Evolutionary conservation across 2,329 filamentous ascomycete genomes (phyloP), one percentile per base, ranked within the genome.

Genomic region (Dryadomyces sulphureus): DNA sequence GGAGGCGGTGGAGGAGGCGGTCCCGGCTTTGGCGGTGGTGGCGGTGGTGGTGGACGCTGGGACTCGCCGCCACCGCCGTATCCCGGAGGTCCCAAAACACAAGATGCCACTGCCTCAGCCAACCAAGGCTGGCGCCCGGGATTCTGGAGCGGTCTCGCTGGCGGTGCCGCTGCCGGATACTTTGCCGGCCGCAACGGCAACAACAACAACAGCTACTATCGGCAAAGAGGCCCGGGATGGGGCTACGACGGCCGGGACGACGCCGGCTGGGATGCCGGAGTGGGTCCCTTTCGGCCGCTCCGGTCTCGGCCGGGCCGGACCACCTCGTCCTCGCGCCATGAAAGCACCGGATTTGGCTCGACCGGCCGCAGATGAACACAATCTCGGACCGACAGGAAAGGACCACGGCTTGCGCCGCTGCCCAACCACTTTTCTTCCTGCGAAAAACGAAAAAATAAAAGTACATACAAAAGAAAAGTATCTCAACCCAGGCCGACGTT

Each of bases 311-410:
- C 66, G 0, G 57, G 62, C 44, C 34, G 32, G 34, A 56, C 60
- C 0, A 55, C 59, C n/a, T 66, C 66, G 0, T 57, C 60, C 7
- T 65, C 69, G 14, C 71, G 74, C 45, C 70, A 81, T 54, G 73
- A 81, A 54, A 84, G 79, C 54, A 86, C 81, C 1, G 82, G 82
- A 0, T 87, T 84, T 56, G 82, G 82, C 8, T 81, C 77, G 8
- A 86, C 82, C 0, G 74, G 66, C 48, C 67, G 78, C 48, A 68
- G 77, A 54, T 80, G 9, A 9, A 36, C 17, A 24, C 43, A 11
- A 21, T 20, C 30, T 21, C 7, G 3, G 7, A 19, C 6, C 11
- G 4, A 24, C 8, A 25, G 16, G 27, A 27, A 36, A 7, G 21
- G 32, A 19, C 35, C 21, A 36, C 42, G 17, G n/a, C 8, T n/a